Evolutionary conservation across 2,329 filamentous ascomycete species (phyloP), one percentile per base, ranked within the genome.

Genomic region (Pyrenophora seminiperda): DNA sequence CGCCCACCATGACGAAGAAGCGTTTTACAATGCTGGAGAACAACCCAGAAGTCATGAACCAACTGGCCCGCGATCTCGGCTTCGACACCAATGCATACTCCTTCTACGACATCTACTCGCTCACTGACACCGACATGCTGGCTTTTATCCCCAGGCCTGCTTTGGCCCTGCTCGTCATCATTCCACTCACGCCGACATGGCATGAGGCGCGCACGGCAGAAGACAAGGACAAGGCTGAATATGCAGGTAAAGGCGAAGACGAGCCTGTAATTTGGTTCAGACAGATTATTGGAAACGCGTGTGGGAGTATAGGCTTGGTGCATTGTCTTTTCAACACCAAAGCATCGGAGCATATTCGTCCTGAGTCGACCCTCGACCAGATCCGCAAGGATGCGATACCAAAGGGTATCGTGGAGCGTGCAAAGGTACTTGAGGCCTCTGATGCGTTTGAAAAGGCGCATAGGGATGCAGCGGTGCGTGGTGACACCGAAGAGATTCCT

Each of bases 191-290:
- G n/a, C 47, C 59, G 13, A 54, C 77, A 41, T 73, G 69, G 69
- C n/a, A 66, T 29, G 62, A 61, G 27, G 67, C 73, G 11, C 78
- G 79, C 33, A 68, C 66, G n/a, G 55, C 63, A 10, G 74, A 81
- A 58, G 72, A 76, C 52, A 69, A 68, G 3, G 65, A 68, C 20
- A 75, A 73, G 37, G 47, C 61, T 2, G 65, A 72, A 7, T 84
- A 84, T 57, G 58, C 72, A 3, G 76, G 75, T 7, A 75, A 61
- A 15, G 81, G 81, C 17, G 65, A 72, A 0, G 56, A 72, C 2
- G 81, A 84, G 50, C 80, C 81, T 0, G 76, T 83, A 4, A 68
- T 84, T 17, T 85, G 82, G 81, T 83, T 82, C 66, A 77, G 76
- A 52, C 83, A 85, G 58, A 84, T 79, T 1, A 83, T 84, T 47